phyloP scores from a whole-genome alignment of 345 rosid species.

The Gossypium raimondii region DNA sequence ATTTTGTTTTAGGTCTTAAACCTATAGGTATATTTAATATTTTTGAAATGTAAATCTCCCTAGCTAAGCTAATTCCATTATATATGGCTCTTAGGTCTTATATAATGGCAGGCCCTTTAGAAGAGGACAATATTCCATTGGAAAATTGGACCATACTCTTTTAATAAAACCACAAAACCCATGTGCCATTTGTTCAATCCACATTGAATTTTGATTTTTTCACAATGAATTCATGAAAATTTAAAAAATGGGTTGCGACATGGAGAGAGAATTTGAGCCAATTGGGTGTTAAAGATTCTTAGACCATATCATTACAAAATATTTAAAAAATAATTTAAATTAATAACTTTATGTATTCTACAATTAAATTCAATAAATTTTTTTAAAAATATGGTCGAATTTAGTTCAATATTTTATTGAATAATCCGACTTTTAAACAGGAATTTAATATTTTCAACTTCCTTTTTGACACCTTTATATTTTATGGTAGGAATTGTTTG shows the following conservation, averaged over 20 bases:
- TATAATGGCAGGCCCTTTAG: no score
- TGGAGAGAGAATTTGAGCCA: no score
- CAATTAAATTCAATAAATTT: no score
- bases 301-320: not conserved
- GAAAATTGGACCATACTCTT: not conserved
- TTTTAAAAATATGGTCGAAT: accelerated
- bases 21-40: no score
- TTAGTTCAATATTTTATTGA: no score
- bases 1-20: no score
- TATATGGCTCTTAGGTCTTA: no score
- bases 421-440: no score
- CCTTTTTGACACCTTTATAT: not conserved
- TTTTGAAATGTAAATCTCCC: no score
- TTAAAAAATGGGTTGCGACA: not conserved
- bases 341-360: no score
- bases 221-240: not conserved
- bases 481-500: not conserved
- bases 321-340: no score
- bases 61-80: no score
- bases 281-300: not conserved
- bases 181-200: not conserved
- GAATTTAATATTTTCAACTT: not conserved
- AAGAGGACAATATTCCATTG: not conserved
- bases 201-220: not conserved
- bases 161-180: not conserved